Conservation (phyloP, 768 basidiomycete species). For the Suillus weaverae region DNA sequence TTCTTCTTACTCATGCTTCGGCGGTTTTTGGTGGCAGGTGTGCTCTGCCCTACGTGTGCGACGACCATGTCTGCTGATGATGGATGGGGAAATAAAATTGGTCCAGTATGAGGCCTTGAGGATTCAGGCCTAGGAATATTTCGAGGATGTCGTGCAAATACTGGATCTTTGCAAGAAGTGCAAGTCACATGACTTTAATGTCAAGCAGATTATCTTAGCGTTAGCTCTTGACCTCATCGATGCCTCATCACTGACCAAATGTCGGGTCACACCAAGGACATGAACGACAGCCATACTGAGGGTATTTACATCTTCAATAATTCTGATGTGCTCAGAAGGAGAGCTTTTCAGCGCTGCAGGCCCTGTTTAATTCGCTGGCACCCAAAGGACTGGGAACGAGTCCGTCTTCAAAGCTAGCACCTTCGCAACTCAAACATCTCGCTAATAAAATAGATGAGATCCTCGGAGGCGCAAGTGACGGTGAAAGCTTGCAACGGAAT, state of each 20-base stretch:
- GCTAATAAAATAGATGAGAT: constrained; percentile 63
- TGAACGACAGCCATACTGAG: constrained; percentile 35
- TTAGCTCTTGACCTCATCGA: background rate
- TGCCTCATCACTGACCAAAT: constrained; percentile 10
- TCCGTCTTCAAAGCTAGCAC: constrained; percentile 33
- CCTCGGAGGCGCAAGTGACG: constrained; percentile 42
- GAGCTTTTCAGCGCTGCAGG: constrained; percentile 37
- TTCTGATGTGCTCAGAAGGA: constrained; percentile 13
- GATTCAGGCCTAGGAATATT: background rate
- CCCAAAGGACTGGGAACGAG: constrained; percentile 14
- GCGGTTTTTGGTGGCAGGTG: constrained; percentile 40
- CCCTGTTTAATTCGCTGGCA: constrained; percentile 38
- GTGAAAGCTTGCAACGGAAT: constrained; percentile 39
- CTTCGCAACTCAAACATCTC: constrained; percentile 52
- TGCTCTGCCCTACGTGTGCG: constrained; percentile 34
- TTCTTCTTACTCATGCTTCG: constrained; percentile 46
- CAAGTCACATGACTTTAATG: constrained; percentile 19
- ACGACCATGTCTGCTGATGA: constrained; percentile 39
- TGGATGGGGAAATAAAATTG: background rate
- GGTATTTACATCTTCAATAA: constrained; percentile 25
- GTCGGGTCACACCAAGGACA: constrained; percentile 20
- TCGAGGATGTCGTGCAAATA: background rate
- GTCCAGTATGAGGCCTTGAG: background rate
- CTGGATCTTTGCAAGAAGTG: background rate
- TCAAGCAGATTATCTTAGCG: background rate